Percentiles rank a stretch among this genome's conserved stretches.
These are phyloP conservation scores for Penicillium silybi DNA, from an alignment of 495 filamentous ascomycete genomes.

Conservation along the genomic window DNA sequence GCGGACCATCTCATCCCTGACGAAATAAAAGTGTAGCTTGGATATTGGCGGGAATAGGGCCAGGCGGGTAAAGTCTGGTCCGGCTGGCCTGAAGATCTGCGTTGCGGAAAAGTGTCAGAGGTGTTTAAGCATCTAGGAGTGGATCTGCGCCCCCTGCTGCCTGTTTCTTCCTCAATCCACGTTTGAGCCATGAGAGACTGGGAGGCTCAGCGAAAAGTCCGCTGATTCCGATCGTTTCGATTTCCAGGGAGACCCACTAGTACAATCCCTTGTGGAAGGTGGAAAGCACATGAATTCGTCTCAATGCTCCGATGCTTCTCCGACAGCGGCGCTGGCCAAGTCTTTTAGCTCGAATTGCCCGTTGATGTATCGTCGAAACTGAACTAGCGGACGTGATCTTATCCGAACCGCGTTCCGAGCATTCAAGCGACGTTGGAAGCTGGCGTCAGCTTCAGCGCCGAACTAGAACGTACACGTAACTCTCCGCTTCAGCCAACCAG, in stretches of 20 bases:
- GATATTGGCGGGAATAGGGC: not conserved
- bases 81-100: constrained; percentile 12
- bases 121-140: not conserved
- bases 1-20: not conserved
- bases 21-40: not conserved
- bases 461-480: not conserved
- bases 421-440: not conserved
- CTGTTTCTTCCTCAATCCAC: no score
- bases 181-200: no score
- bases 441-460: not conserved
- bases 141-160: not conserved
- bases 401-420: not conserved
- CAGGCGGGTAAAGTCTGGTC: constrained; percentile 12
- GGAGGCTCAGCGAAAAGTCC: no score
- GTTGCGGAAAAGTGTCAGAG: no score
- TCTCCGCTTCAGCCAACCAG: not conserved
- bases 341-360: no score
- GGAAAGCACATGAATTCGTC: no score
- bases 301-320: no score
- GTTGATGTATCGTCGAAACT: not conserved
- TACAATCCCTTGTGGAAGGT: no score
- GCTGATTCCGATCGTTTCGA: no score
- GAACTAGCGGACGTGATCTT: not conserved
- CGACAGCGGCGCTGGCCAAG: no score
- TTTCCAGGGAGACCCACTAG: no score